Percentiles rank a stretch among this genome's conserved stretches.
phyloP scores from a whole-genome alignment of 352 stramenopile species.

The Paralagenidium karlingii region DNA sequence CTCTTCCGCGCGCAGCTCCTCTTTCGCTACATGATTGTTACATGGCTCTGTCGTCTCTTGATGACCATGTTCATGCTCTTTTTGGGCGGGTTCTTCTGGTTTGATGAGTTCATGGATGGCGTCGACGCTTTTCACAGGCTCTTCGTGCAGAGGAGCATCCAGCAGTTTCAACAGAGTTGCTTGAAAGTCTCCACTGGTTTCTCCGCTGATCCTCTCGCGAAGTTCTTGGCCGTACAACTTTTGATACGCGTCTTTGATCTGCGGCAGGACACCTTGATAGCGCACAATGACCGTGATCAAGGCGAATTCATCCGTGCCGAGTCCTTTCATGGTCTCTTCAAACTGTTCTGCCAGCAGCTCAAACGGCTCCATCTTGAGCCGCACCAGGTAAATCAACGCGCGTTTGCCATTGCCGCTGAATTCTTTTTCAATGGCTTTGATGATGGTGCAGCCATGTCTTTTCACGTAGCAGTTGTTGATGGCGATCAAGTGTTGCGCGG shows the following conservation, averaged over 20 bases:
- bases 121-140: too few species aligned
- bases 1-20: too few species aligned
- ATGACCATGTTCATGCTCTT: too few species aligned
- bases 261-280: conserved; percentile 3
- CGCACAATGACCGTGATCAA: conserved; percentile 4
- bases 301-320: conserved; percentile 6
- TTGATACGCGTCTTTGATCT: conserved; percentile 4
- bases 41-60: too few species aligned
- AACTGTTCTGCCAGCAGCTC: conserved; percentile 6
- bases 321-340: conserved; percentile 6
- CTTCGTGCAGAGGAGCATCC: neutral
- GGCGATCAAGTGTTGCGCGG: conserved; percentile 40
- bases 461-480: conserved; percentile 38
- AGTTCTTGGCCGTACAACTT: conserved; percentile 5
- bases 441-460: conserved; percentile 51
- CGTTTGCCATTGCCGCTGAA: conserved; percentile 35
- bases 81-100: too few species aligned
- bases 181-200: conserved; percentile 5
- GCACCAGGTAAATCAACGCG: conserved; percentile 34
- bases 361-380: conserved; percentile 1
- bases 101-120: too few species aligned
- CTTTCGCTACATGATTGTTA: too few species aligned
- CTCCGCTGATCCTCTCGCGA: conserved; percentile 6
- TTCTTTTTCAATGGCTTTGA: conserved; percentile 56
- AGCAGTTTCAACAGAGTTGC: conserved; percentile 5